phyloP scores from a whole-genome alignment of 495 filamentous ascomycete species.

The Hypoxylon crocopeplum region DNA sequence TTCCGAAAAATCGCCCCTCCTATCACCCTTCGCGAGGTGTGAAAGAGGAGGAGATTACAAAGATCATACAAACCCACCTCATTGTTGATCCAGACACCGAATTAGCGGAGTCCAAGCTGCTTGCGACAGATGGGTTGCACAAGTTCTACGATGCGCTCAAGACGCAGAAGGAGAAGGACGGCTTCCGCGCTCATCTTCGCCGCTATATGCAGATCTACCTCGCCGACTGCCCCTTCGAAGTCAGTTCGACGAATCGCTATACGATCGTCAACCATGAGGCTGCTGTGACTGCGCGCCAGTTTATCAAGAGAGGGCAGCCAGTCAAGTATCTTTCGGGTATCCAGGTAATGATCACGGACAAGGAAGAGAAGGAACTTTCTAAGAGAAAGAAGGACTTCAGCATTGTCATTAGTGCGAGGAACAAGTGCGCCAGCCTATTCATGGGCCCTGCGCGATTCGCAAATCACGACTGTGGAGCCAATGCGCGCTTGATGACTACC shows the following conservation, averaged over 20 bases:
- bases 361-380: constrained; percentile 84
- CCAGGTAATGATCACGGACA: constrained; percentile 84
- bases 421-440: constrained; percentile 86
- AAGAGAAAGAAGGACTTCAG: constrained; percentile 88
- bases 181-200: constrained; percentile 84
- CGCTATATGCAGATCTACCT: constrained; percentile 94
- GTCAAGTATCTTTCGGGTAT: constrained; percentile 92
- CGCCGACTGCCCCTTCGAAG: constrained; percentile 91
- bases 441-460: constrained; percentile 95
- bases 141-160: constrained; percentile 70
- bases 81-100: constrained; percentile 75
- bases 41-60: constrained; percentile 77
- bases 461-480: constrained; percentile 96
- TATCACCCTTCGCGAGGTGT: constrained; percentile 85
- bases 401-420: constrained; percentile 90
- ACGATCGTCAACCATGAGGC: constrained; percentile 90
- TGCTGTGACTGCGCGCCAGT: constrained; percentile 79
- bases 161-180: constrained; percentile 80
- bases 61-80: constrained; percentile 77
- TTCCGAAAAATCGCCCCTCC: constrained; percentile 89
- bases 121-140: constrained; percentile 74
- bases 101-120: constrained; percentile 72
- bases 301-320: constrained; percentile 78
- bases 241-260: constrained; percentile 93
- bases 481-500: constrained; percentile 81